These are phyloP conservation scores for Microdochium nivale DNA, from an alignment of 2,329 filamentous ascomycete species.

Conservation along the genomic window DNA sequence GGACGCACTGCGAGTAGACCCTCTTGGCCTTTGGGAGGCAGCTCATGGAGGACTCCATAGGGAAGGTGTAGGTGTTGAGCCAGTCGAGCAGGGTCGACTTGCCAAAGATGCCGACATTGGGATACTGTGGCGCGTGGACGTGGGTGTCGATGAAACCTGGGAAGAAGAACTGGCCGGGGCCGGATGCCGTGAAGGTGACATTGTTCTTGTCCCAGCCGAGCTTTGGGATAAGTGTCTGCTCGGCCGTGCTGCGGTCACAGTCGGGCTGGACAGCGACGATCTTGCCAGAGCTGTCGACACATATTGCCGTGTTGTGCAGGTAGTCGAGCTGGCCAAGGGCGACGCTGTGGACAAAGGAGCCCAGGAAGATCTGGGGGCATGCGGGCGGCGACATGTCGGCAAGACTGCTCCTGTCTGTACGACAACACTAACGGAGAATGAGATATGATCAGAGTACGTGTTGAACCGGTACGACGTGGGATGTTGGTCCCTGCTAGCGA, in stretches of 20 bases:
- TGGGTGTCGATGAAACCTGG: constrained; percentile 89
- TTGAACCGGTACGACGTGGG: not conserved
- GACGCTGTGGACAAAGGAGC: constrained; percentile 47
- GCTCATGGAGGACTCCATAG: constrained; percentile 71
- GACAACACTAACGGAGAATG: not conserved
- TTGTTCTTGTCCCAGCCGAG: constrained; percentile 35
- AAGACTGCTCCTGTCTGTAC: not conserved
- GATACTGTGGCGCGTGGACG: constrained; percentile 90
- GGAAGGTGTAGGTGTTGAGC: constrained; percentile 92
- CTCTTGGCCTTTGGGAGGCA: constrained; percentile 52
- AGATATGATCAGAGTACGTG: not conserved
- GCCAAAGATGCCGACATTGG: constrained; percentile 89
- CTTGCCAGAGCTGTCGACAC: constrained; percentile 37
- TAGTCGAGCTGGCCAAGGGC: constrained; percentile 39
- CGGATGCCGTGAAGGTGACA: constrained; percentile 25
- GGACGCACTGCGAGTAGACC: constrained; percentile 72
- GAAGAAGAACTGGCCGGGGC: constrained; percentile 65
- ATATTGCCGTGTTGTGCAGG: constrained; percentile 39
- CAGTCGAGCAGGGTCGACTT: constrained; percentile 88
- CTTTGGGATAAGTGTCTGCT: constrained; percentile 23
- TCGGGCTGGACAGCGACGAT: constrained; percentile 39
- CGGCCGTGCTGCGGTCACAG: constrained; percentile 21
- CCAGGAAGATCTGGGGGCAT: constrained; percentile 35
- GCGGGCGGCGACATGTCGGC: constrained; percentile 11
- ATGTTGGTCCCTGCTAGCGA: too few relatives aligned